Evolutionary conservation across 1,139 yeast genomes (phyloP), one percentile per base, ranked within the genome.

Genomic region (Blastobotrys aristatus): DNA sequence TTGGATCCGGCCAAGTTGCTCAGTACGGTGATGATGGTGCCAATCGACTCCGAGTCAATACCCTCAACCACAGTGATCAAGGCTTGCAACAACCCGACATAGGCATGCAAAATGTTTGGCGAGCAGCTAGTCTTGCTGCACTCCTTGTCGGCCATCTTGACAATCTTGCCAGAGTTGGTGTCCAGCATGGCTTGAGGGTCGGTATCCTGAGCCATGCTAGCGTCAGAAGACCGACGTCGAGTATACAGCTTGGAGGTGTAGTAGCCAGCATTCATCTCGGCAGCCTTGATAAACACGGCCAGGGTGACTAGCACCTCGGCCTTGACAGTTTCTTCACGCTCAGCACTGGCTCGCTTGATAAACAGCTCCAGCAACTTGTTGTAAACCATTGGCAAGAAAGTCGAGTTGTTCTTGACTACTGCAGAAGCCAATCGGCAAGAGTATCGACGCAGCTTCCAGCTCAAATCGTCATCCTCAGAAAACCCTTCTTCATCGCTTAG

Each of bases 391-490:
- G 63, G 57, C 20, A 60, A 50, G n/a, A 46, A 43, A 2, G 51
- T 43, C 29, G 54, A 81, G 72, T 51, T 64, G 7, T 62, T 57
- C 3, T 58, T 58, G 14, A 74, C 66, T n/a, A 79, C 51, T 0
- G 73, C 65, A 10, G 71, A 63, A 2, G 76, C 61, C 30, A 82
- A 61, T 22, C 69, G 66, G 2, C 79, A 74, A 0, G 88, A 69
- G 48, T 74, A 75, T 37, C 78, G 71, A 50, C 95, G 71, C 31
- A 87, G 63, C 55, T 80, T 82, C 87, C 94, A 84, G 1, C 86
- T 77, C 26, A 80, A 78, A 56, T 83, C 89, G 46, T 79, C 80
- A 35, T 71, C 74, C 38, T 74, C 79, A 10, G 69, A 62, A 40
- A 72, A 73, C 40, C 72, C 79, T n/a, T 72, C 79, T 13, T 73